These are phyloP conservation scores for Buddleja alternifolia DNA, from an alignment of 257 asterid species.

Conservation along the genomic window DNA sequence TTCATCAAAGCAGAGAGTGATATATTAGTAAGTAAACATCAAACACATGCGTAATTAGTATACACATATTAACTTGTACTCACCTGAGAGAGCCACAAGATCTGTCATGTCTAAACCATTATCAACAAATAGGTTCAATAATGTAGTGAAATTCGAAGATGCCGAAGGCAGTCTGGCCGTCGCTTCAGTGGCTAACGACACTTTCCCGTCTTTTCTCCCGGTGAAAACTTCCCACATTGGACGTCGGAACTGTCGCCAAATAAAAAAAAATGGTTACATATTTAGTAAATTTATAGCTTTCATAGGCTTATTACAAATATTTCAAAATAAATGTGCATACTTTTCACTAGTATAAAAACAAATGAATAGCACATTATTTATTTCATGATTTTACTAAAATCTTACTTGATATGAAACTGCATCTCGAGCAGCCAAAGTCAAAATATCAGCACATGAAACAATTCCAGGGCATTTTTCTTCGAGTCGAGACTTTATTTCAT, in stretches of 20 bases:
- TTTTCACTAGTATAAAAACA: too few species aligned
- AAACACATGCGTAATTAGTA: too few species aligned
- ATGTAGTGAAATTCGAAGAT: slow-evolving; percentile 28
- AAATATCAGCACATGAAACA: too few species aligned
- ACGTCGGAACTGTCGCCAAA: neutral
- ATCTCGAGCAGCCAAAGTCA: slow-evolving; percentile 40
- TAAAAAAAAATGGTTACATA: too few species aligned
- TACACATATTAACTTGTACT: too few species aligned
- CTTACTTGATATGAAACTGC: slow-evolving; percentile 33
- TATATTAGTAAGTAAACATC: too few species aligned
- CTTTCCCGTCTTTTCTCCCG: slow-evolving; percentile 39
- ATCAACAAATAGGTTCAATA: slow-evolving; percentile 22
- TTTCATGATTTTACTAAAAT: neutral
- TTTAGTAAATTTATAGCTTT: too few species aligned
- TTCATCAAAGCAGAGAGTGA: too few species aligned
- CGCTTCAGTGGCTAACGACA: slow-evolving; percentile 33
- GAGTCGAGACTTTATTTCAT: slow-evolving; percentile 36
- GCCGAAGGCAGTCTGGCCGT: slow-evolving; percentile 34
- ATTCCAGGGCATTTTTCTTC: slow-evolving; percentile 31
- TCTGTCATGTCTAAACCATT: slow-evolving; percentile 28
- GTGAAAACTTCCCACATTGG: slow-evolving; percentile 39
- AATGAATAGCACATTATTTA: too few species aligned
- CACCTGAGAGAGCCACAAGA: slow-evolving; percentile 42
- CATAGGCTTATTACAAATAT: too few species aligned
- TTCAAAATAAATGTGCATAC: too few species aligned